A percentile compares a stretch with the other conserved stretches of the same genome.
These are phyloP conservation scores for Fusarium drepaniforme DNA, from an alignment of 2,329 filamentous ascomycete genomes.

Conservation along the genomic window DNA sequence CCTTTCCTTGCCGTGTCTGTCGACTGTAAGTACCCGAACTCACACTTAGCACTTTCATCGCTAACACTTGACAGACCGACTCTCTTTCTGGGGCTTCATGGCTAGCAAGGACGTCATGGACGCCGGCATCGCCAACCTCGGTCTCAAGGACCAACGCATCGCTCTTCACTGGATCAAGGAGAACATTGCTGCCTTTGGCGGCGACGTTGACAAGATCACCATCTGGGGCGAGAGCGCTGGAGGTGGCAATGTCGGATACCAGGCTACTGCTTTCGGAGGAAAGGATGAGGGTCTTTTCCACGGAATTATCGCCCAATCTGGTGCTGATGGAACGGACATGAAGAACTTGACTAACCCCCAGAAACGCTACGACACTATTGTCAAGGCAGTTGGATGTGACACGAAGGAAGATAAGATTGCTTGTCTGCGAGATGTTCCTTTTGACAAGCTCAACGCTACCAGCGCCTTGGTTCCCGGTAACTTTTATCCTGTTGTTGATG, in stretches of 20 bases:
- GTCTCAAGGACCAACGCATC: conserved; percentile 62
- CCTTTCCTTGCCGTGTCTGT: conserved; percentile 38
- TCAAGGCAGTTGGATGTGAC: conserved; percentile 40
- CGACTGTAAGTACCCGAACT: conserved; percentile 6
- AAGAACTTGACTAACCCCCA: conserved; percentile 27
- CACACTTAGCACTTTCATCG: fast-evolving
- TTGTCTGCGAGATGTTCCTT: conserved; percentile 46
- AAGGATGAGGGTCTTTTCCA: conserved; percentile 66
- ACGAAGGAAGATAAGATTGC: conserved; percentile 39
- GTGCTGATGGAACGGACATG: conserved; percentile 48
- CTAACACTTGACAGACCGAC: conserved; percentile 24
- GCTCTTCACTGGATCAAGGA: conserved; percentile 63
- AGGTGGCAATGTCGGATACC: conserved; percentile 60
- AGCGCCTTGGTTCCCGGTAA: conserved; percentile 15
- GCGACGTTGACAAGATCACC: conserved; percentile 58
- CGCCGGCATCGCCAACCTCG: conserved; percentile 56
- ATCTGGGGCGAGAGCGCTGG: conserved; percentile 61
- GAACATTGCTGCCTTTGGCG: conserved; percentile 58
- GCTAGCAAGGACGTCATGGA: conserved; percentile 55
- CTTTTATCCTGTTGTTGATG: conserved; percentile 47
- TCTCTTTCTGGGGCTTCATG: conserved; percentile 59
- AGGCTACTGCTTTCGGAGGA: conserved; percentile 64
- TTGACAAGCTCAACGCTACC: conserved; percentile 37
- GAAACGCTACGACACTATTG: conserved; percentile 37
- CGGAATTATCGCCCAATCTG: conserved; percentile 63